A percentile compares a stretch with the other conserved stretches of the same genome.
Conservation (phyloP, 2,329 filamentous ascomycete species). For the Alternaria gaisen region DNA sequence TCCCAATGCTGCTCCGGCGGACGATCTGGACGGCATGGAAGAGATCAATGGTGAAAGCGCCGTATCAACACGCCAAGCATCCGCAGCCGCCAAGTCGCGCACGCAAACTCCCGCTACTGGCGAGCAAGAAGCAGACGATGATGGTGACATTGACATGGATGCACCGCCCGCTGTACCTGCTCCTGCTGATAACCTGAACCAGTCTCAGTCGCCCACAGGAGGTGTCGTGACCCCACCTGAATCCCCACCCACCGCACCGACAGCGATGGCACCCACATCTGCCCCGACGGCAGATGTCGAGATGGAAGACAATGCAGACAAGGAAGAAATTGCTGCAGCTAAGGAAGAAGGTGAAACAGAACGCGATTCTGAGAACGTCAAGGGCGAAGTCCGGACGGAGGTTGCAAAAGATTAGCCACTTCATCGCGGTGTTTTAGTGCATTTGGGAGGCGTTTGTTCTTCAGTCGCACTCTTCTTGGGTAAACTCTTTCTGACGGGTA, state of each 20-base stretch:
- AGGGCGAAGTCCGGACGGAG: slow-evolving; percentile 42
- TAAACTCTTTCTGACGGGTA: slow-evolving; percentile 11
- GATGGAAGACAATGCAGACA: slow-evolving; percentile 38
- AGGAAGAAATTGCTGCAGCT: slow-evolving; percentile 28
- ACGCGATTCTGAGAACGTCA: slow-evolving; percentile 41
- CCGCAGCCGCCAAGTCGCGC: slow-evolving; percentile 33
- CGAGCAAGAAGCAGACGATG: slow-evolving; percentile 39
- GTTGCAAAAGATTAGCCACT: slow-evolving; percentile 35
- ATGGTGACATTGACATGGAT: slow-evolving; percentile 51
- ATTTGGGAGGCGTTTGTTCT: slow-evolving; percentile 25
- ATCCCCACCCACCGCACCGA: slow-evolving; percentile 37
- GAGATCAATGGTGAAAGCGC: slow-evolving; percentile 46
- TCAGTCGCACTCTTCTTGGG: slow-evolving; percentile 9
- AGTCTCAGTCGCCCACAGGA: slow-evolving; percentile 42
- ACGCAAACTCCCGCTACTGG: slow-evolving; percentile 40
- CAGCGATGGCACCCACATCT: slow-evolving; percentile 26
- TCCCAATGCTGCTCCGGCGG: slow-evolving; percentile 54
- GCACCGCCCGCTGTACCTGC: slow-evolving; percentile 30
- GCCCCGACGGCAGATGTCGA: slow-evolving; percentile 40
- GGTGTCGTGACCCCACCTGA: slow-evolving; percentile 50
- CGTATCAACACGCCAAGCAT: slow-evolving; percentile 39
- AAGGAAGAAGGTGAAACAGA: slow-evolving; percentile 41
- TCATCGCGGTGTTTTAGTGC: slow-evolving; percentile 1
- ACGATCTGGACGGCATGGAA: slow-evolving; percentile 37
- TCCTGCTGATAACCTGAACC: slow-evolving; percentile 23